Conservation (phyloP, 768 basidiomycete genomes). For the Atractiella rhizophila region DNA sequence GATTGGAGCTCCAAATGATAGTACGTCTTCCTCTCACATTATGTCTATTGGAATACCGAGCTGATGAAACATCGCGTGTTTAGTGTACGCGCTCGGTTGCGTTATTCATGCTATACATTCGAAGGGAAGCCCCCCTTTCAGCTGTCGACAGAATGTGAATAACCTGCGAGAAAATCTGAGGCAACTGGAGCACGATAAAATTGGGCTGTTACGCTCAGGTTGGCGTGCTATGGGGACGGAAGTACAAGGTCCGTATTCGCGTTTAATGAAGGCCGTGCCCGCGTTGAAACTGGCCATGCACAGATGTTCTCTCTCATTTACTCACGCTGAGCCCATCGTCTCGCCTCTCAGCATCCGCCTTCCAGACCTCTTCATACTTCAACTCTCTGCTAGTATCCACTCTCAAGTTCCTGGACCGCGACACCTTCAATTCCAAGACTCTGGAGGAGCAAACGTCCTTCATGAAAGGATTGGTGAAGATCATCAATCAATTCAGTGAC, state of each 20-base stretch:
- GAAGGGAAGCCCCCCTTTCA: conserved; percentile 64
- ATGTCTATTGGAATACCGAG: no score
- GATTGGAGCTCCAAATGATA: conserved; percentile 62
- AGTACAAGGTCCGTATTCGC: conserved; percentile 27
- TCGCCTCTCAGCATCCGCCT: conserved; percentile 49
- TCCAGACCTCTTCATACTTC: conserved; percentile 60
- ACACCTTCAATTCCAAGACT: conserved; percentile 79
- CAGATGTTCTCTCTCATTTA: conserved; percentile 53
- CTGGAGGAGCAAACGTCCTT: conserved; percentile 60
- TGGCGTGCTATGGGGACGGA: conserved; percentile 20
- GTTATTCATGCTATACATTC: conserved; percentile 60
- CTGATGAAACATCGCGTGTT: no score
- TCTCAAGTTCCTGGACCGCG: conserved; percentile 80
- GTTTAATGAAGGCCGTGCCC: not conserved
- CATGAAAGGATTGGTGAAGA: conserved; percentile 21
- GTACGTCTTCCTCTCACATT: no score
- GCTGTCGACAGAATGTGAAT: conserved; percentile 33
- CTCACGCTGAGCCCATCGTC: conserved; percentile 50
- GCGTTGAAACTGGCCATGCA: not conserved
- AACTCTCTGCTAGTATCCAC: conserved; percentile 87
- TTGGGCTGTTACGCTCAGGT: conserved; percentile 37
- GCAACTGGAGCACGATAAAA: no score
- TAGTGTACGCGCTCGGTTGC: conserved; percentile 79
- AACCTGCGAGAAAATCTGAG: conserved; percentile 21
- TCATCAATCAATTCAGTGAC: conserved; percentile 64